Evolutionary conservation across 176 grass and related monocot species (phyloP).

Genomic region (Oryza meridionalis): DNA sequence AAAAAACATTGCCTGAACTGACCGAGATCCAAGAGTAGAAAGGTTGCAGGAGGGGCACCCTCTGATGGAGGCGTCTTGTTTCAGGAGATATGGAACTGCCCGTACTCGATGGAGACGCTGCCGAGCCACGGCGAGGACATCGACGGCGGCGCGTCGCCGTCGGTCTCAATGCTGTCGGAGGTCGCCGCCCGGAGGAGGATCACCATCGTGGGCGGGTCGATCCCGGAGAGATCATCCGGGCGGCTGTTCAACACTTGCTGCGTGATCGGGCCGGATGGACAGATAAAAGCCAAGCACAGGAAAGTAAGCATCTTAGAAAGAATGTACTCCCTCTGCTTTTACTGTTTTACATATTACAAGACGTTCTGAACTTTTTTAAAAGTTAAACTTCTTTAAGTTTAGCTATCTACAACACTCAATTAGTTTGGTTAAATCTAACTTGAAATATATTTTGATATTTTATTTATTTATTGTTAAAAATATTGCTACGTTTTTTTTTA

Average conservation of each 20-base stretch:
- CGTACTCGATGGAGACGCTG: constrained; percentile 54
- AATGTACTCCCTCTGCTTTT: neutral
- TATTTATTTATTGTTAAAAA: too few relatives aligned
- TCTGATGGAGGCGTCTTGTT: neutral
- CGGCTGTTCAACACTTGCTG: constrained; percentile 64
- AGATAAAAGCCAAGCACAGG: constrained; percentile 60
- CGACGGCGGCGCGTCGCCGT: constrained; percentile 55
- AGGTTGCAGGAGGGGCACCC: neutral
- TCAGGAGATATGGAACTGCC: constrained; percentile 74
- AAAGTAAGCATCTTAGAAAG: constrained; percentile 43
- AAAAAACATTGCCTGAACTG: neutral
- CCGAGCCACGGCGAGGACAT: constrained; percentile 58
- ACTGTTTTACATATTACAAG: too few relatives aligned
- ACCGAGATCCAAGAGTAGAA: neutral
- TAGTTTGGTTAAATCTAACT: too few relatives aligned
- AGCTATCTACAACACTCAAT: too few relatives aligned
- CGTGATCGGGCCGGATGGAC: constrained; percentile 52
- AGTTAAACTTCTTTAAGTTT: too few relatives aligned
- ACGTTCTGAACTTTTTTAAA: too few relatives aligned
- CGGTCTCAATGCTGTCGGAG: constrained; percentile 64
- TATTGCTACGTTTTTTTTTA: too few relatives aligned
- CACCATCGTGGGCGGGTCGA: constrained; percentile 66
- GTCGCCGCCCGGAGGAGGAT: constrained; percentile 42
- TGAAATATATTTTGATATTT: too few relatives aligned
- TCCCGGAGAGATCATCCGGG: constrained; percentile 52